phyloP scores from a whole-genome alignment of 345 rosid genomes.

The Limnanthes douglasii region DNA sequence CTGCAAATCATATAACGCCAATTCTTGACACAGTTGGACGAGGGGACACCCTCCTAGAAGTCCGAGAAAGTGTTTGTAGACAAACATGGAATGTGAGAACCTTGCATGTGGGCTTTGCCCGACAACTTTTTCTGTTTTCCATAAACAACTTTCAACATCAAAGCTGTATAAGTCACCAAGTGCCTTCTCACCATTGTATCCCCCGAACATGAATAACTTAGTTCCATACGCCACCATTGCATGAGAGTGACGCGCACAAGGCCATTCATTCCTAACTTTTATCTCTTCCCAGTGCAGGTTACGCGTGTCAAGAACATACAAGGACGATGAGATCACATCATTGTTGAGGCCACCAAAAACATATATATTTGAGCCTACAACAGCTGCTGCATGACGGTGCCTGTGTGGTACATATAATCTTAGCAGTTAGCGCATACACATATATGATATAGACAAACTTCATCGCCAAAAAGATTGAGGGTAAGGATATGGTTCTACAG shows the following conservation, averaged over 20 bases:
- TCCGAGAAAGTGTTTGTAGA: constrained; percentile 47
- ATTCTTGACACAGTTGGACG: constrained; percentile 45
- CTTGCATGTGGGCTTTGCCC: constrained; percentile 72
- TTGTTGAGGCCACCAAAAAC: constrained; percentile 67
- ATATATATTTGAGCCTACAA: constrained; percentile 51
- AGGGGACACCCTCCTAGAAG: constrained; percentile 93
- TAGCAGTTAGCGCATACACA: too few species aligned
- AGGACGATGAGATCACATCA: constrained; percentile 36
- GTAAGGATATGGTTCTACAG: too few species aligned
- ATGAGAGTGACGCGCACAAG: constrained; percentile 83
- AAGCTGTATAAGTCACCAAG: constrained; percentile 72
- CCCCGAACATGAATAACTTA: constrained; percentile 61
- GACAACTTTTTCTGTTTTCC: constrained; percentile 55
- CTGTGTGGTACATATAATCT: constrained; percentile 21
- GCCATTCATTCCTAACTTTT: constrained; percentile 34
- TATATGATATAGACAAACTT: too few species aligned
- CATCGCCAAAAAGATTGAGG: too few species aligned
- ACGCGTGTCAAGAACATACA: constrained; percentile 36
- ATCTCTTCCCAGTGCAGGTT: constrained; percentile 53
- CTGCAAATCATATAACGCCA: constrained; percentile 53
- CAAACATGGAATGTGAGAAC: constrained; percentile 87
- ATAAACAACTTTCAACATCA: constrained; percentile 32
- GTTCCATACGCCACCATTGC: constrained; percentile 60
- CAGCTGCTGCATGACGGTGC: constrained; percentile 87
- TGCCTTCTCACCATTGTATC: constrained; percentile 55